Evolutionary conservation across 2,329 filamentous ascomycete genomes (phyloP), one percentile per base, ranked within the genome.

Genomic region (Bipolaris sorokiniana): DNA sequence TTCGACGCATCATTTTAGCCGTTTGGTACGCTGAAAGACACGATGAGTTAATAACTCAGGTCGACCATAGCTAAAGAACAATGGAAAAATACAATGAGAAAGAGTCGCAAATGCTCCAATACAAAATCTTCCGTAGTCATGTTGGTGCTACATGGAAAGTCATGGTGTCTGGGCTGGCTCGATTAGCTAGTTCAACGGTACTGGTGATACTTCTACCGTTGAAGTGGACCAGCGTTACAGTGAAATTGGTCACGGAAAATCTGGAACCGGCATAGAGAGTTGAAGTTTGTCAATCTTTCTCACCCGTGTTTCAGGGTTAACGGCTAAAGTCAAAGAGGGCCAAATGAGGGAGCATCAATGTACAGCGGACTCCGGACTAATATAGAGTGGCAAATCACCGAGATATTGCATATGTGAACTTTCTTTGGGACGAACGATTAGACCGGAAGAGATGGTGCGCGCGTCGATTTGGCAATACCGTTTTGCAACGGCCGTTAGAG

Each of bases 221-320:
- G 36, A 33, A 36, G 54, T 53, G 54, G 54, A 56, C 22, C 44
- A 42, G 13, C 16, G 54, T 53, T 56, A 44, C 54, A 48, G 47
- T 48, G 15, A 38, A 53, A 31, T 48, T 56, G 42, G 44, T 48
- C 15, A 46, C 54, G 54, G 54, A 53, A 33, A 48, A 56, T 56
- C 54, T 52, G 40, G 20, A 48, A 42, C 54, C 54, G 49, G 51
- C 28, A 18, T 52, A 36, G 42, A 47, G 37, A 44, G 36, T 47
- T 37, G 28, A 44, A 41, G 36, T 31, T 48, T 31, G 44, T 53
- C n/a, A 20, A 50, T 23, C 28, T 36, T 36, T 31, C 22, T 22
- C 42, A 47, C 31, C 54, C 45, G 26, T 31, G 28, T 42, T 50
- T 37, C 49, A 41, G 34, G 49, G 49, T 48, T 48, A 41, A 33